A percentile compares a stretch with the other conserved stretches of the same genome.
Conservation (phyloP, 2,329 filamentous ascomycete genomes). For the Exophiala aquamarina region DNA sequence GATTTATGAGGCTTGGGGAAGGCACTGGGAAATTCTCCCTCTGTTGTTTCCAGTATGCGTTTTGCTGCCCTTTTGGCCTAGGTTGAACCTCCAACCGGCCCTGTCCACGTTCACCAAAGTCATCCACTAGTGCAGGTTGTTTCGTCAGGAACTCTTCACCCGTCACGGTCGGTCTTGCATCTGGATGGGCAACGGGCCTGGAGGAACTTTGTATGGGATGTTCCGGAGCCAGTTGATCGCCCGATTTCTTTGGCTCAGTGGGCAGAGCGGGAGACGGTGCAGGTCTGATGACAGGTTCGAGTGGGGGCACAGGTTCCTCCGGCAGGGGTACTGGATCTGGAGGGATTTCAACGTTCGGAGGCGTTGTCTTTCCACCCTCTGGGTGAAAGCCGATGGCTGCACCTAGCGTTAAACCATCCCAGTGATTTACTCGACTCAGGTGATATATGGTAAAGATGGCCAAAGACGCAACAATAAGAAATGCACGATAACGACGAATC, state of each 20-base stretch:
- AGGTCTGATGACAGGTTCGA: not conserved
- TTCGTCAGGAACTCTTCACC: constrained; percentile 24
- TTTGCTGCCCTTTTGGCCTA: constrained; percentile 17
- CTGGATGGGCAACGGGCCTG: not conserved
- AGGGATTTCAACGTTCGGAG: constrained; percentile 2
- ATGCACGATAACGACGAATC: constrained; percentile 49
- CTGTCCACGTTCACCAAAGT: constrained; percentile 34
- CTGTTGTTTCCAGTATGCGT: constrained; percentile 67
- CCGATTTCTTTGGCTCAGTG: too few relatives aligned
- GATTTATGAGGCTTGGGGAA: constrained; percentile 66
- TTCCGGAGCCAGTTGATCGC: constrained; percentile 3
- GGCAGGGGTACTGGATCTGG: constrained; percentile 7
- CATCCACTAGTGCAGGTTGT: constrained; percentile 21
- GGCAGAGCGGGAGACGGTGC: not conserved
- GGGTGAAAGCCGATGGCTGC: constrained; percentile 16
- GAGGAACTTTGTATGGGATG: not conserved
- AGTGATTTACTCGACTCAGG: constrained; percentile 48
- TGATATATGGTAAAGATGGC: constrained; percentile 50
- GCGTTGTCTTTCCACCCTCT: constrained; percentile 1
- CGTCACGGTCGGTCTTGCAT: constrained; percentile 14
- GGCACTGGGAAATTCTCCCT: constrained; percentile 76
- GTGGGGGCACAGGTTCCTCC: constrained; percentile 4
- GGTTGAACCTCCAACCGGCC: constrained; percentile 34
- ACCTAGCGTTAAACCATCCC: constrained; percentile 26
- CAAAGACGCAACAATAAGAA: constrained; percentile 45